These are phyloP conservation scores for Trapa bicornis DNA, from an alignment of 345 rosid species.

Conservation along the genomic window DNA sequence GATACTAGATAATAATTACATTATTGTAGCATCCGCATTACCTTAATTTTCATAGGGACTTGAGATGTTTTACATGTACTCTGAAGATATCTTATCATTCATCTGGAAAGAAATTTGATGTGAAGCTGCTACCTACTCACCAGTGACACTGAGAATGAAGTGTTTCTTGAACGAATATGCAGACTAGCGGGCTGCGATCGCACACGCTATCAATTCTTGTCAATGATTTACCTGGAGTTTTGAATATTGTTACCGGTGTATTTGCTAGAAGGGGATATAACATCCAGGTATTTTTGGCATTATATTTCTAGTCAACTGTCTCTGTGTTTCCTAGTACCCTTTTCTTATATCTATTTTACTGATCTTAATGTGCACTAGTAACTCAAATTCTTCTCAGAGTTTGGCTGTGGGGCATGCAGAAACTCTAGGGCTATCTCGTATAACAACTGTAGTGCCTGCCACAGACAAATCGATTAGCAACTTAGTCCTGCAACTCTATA, in stretches of 20 bases:
- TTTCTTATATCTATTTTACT: neutral
- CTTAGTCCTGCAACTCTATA: conserved; percentile 50
- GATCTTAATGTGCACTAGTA: neutral
- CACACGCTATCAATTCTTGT: conserved; percentile 80
- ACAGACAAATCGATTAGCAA: conserved; percentile 58
- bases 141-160: neutral
- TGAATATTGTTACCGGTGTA: conserved; percentile 68
- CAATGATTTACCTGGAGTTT: conserved; percentile 72
- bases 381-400: conserved; percentile 29
- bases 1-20: neutral
- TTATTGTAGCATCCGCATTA: neutral
- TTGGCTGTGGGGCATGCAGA: conserved; percentile 61
- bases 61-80: neutral
- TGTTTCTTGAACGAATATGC: conserved; percentile 10
- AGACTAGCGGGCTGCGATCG: conserved; percentile 70
- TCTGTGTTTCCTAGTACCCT: neutral
- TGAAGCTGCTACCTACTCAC: neutral
- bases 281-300: conserved; percentile 48
- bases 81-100: neutral
- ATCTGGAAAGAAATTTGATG: neutral
- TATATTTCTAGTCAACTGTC: conserved; percentile 5
- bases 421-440: conserved; percentile 49
- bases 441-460: conserved; percentile 54
- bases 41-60: neutral
- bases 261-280: conserved; percentile 81